Conservation (phyloP, 192 early-diverging fungal species). For the Funneliformis mosseae region DNA sequence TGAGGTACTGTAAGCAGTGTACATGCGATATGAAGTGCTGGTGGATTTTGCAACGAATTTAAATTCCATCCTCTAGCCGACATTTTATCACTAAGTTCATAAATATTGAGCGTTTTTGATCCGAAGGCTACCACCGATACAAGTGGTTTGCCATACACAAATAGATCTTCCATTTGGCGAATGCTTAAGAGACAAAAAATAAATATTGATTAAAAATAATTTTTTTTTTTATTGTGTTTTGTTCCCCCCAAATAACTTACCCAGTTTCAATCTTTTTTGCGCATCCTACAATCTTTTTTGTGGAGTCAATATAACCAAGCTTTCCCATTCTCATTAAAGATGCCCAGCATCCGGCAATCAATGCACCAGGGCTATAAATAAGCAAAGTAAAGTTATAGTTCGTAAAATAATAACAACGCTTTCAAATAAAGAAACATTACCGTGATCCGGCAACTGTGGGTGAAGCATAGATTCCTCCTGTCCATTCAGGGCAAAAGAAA, state of each 20-base stretch:
- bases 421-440: slow-evolving; percentile 31
- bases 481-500: slow-evolving; percentile 89
- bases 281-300: slow-evolving; percentile 74
- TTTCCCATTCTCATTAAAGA: slow-evolving; percentile 88
- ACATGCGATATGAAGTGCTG: slow-evolving; percentile 88
- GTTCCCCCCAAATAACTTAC: slow-evolving; percentile 41
- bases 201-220: not conserved
- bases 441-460: slow-evolving; percentile 90
- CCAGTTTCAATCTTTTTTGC: slow-evolving; percentile 42
- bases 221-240: not conserved
- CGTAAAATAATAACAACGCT: not conserved
- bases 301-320: slow-evolving; percentile 81
- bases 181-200: slow-evolving; percentile 41
- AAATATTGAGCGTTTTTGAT: slow-evolving; percentile 76
- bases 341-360: slow-evolving; percentile 97
- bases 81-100: slow-evolving; percentile 83
- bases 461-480: slow-evolving; percentile 94
- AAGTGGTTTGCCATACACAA: slow-evolving; percentile 82
- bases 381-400: not conserved
- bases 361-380: slow-evolving; percentile 70
- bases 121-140: slow-evolving; percentile 85
- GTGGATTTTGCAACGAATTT: slow-evolving; percentile 85
- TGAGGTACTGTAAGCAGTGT: slow-evolving; percentile 77
- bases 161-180: slow-evolving; percentile 62
- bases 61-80: slow-evolving; percentile 82